Conservation (phyloP, 805 yeast genomes). For the Ogataea dorogensis region DNA sequence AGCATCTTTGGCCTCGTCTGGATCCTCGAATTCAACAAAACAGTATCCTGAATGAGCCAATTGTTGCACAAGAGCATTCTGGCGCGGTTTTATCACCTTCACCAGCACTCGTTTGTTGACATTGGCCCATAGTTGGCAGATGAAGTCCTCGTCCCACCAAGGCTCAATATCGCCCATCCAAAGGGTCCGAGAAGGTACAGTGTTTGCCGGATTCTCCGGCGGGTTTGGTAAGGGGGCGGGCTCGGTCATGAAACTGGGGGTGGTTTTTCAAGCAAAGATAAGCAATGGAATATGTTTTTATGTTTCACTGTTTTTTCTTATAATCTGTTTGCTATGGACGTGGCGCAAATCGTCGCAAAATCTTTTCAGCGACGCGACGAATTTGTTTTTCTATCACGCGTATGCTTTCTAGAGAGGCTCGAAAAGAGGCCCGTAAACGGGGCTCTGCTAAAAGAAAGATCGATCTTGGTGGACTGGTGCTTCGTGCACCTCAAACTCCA, state of each 20-base stretch:
- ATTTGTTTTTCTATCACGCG: constrained; percentile 7
- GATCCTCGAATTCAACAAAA: constrained; percentile 69
- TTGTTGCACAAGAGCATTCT: constrained; percentile 36
- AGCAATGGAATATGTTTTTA: constrained; percentile 1
- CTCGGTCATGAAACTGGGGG: constrained; percentile 2
- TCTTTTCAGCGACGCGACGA: constrained; percentile 1
- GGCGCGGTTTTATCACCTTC: constrained; percentile 56
- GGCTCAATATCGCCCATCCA: constrained; percentile 93
- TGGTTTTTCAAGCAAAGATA: constrained; percentile 1
- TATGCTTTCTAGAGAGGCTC: constrained; percentile 29
- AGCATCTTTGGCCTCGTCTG: constrained; percentile 69
- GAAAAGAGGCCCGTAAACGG: constrained; percentile 32
- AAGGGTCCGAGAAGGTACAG: constrained; percentile 61
- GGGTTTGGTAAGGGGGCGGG: constrained; percentile 44
- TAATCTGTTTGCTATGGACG: constrained; percentile 12
- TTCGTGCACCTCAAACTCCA: constrained; percentile 12
- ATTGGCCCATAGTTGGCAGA: constrained; percentile 58
- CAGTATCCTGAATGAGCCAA: constrained; percentile 61
- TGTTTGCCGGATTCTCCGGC: constrained; percentile 49
- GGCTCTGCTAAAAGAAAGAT: constrained; percentile 32
- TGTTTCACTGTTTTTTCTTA: constrained; percentile 2
- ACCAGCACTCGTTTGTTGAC: constrained; percentile 57
- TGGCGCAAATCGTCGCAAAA: constrained; percentile 5
- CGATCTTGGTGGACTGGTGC: constrained; percentile 26
- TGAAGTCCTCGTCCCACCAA: constrained; percentile 65